Conservation (phyloP, 225 moss, liverwort and hornwort genomes). For the Pseudoscleropodium purum region DNA sequence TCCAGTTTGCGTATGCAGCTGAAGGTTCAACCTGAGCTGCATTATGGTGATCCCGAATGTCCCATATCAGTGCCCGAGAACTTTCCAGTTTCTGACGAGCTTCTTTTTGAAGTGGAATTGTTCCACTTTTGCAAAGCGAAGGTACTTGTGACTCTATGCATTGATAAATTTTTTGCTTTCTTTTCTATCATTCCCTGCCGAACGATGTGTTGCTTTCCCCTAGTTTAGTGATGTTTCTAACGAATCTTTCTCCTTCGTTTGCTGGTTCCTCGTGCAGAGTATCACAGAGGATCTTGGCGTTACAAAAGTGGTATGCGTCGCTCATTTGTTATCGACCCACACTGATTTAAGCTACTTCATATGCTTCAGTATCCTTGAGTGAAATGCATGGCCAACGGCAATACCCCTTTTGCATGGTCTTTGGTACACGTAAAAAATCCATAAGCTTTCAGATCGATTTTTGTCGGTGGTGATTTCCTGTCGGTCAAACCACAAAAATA, state of each 20-base stretch:
- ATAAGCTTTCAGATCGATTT: neutral
- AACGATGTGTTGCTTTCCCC: neutral
- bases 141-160: slow-evolving; percentile 18
- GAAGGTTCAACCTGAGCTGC: slow-evolving; percentile 74
- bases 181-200: neutral
- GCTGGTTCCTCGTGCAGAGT: slow-evolving; percentile 22
- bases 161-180: neutral
- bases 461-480: neutral
- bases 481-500: neutral
- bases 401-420: neutral
- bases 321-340: neutral
- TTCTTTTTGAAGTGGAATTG: slow-evolving; percentile 80
- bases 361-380: neutral
- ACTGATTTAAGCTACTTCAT: neutral
- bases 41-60: slow-evolving; percentile 94
- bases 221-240: neutral
- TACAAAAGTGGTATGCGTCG: slow-evolving; percentile 43
- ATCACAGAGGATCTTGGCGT: slow-evolving; percentile 46
- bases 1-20: slow-evolving; percentile 45
- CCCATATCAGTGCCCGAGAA: slow-evolving; percentile 58
- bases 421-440: neutral
- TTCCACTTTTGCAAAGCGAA: slow-evolving; percentile 64
- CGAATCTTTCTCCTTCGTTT: neutral
- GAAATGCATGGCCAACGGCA: neutral
- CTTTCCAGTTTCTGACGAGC: slow-evolving; percentile 58